Conservation (phyloP, 2,329 filamentous ascomycete species). For the Hypomyces rosellus region DNA sequence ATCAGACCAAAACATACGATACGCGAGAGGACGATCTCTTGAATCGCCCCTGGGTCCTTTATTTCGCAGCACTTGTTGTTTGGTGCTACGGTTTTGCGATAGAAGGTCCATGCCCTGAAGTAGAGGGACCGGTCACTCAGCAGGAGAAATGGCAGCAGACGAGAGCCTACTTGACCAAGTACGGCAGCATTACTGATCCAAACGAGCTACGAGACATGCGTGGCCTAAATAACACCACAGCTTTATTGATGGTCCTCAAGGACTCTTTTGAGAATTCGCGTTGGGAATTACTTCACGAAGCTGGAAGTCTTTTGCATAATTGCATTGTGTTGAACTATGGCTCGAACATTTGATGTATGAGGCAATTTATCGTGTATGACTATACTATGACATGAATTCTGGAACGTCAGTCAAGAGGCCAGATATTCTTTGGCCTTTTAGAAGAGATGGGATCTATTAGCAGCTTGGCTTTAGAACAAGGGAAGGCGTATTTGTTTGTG, state of each 20-base stretch:
- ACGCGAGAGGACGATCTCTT: slow-evolving; percentile 84
- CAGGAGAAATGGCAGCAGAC: slow-evolving; percentile 70
- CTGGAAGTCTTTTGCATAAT: slow-evolving; percentile 70
- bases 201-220: slow-evolving; percentile 68
- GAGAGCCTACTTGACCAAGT: slow-evolving; percentile 67
- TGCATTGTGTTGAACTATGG: slow-evolving; percentile 54
- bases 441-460: background rate
- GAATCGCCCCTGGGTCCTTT: slow-evolving; percentile 91
- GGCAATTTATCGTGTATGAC: background rate
- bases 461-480: background rate
- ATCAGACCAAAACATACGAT: slow-evolving; percentile 56
- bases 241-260: slow-evolving; percentile 72
- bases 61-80: slow-evolving; percentile 84
- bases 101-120: slow-evolving; percentile 64
- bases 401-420: no score
- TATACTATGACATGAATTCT: background rate
- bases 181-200: slow-evolving; percentile 66
- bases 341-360: slow-evolving; percentile 20
- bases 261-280: slow-evolving; percentile 76
- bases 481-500: slow-evolving; percentile 10
- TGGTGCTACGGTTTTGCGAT: slow-evolving; percentile 93
- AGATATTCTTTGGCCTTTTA: background rate
- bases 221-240: slow-evolving; percentile 77
- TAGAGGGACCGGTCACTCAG: slow-evolving; percentile 47
- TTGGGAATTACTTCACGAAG: slow-evolving; percentile 90